These are phyloP conservation scores for Myrmaecium sp. DNA, from an alignment of 2,329 filamentous ascomycete species.

Conservation along the genomic window DNA sequence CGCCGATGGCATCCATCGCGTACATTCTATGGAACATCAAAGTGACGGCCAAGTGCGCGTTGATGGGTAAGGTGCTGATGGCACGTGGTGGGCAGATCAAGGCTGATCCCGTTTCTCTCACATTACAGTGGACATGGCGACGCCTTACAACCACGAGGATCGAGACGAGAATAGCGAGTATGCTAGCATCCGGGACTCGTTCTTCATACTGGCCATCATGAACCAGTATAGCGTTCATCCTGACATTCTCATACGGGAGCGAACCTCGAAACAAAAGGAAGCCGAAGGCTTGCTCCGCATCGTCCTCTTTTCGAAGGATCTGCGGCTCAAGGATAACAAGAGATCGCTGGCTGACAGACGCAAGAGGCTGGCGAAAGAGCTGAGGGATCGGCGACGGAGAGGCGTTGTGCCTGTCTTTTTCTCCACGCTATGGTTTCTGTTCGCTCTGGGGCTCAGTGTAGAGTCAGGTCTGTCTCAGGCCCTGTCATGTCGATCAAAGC, in stretches of 20 bases:
- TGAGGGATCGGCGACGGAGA: slow-evolving; percentile 23
- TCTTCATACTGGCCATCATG: slow-evolving; percentile 28
- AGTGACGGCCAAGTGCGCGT: slow-evolving; percentile 20
- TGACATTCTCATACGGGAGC: no score
- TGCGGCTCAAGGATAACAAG: slow-evolving; percentile 13
- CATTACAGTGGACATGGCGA: slow-evolving; percentile 19
- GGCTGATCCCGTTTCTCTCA: not conserved
- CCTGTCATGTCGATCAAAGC: no score
- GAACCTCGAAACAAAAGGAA: slow-evolving; percentile 10
- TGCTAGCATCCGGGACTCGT: slow-evolving; percentile 24
- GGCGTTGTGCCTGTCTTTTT: slow-evolving; percentile 25
- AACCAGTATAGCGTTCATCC: slow-evolving; percentile 27
- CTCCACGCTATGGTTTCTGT: slow-evolving; percentile 27
- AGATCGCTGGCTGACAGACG: slow-evolving; percentile 17
- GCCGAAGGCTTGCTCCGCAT: slow-evolving; percentile 24
- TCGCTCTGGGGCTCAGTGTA: slow-evolving; percentile 20
- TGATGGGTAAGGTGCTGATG: slow-evolving; percentile 11
- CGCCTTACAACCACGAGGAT: slow-evolving; percentile 12
- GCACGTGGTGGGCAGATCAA: not conserved
- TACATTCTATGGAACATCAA: slow-evolving; percentile 26
- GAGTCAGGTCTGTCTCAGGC: slow-evolving; percentile 8
- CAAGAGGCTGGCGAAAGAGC: slow-evolving; percentile 19
- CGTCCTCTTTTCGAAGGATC: slow-evolving; percentile 23
- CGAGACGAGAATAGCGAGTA: slow-evolving; percentile 16
- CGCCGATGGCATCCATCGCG: slow-evolving; percentile 18